A percentile compares a stretch with the other conserved stretches of the same genome.
phyloP scores from a whole-genome alignment of 345 rosid genomes.

The Salix suchowensis region DNA sequence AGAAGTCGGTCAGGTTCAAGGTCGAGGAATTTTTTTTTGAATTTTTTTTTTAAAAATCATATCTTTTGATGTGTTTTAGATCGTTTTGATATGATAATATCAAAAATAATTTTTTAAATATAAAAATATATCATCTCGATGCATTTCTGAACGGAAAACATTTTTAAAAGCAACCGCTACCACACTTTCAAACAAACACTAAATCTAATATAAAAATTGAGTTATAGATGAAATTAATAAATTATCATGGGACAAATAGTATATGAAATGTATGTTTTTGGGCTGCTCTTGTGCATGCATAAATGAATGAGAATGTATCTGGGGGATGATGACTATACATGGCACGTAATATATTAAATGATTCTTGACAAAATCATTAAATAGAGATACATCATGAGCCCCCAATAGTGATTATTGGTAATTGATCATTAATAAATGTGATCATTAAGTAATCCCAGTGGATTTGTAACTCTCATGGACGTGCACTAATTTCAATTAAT shows the following conservation, averaged over 20 bases:
- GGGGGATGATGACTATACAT: too few relatives aligned
- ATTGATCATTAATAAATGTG: constrained; percentile 11
- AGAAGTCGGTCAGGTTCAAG: accelerated
- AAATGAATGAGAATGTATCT: too few relatives aligned
- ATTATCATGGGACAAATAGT: neutral
- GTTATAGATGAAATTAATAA: neutral
- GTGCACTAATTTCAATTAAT: neutral
- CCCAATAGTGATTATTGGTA: constrained; percentile 11
- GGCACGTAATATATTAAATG: neutral
- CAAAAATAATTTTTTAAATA: too few relatives aligned
- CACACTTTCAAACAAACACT: too few relatives aligned
- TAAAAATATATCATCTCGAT: too few relatives aligned
- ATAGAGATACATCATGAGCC: constrained; percentile 2
- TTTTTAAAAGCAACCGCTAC: accelerated
- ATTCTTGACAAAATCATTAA: neutral
- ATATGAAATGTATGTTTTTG: neutral
- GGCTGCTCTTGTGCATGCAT: too few relatives aligned
- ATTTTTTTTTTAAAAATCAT: too few relatives aligned
- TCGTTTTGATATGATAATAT: too few relatives aligned
- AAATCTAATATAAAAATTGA: neutral
- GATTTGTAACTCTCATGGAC: constrained; percentile 14
- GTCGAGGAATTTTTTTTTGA: too few relatives aligned
- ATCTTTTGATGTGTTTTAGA: too few relatives aligned
- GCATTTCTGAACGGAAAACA: accelerated
- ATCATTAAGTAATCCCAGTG: neutral